Evolutionary conservation across 176 grass and related monocot genomes (phyloP).

Genomic region (Elymus sibiricus): DNA sequence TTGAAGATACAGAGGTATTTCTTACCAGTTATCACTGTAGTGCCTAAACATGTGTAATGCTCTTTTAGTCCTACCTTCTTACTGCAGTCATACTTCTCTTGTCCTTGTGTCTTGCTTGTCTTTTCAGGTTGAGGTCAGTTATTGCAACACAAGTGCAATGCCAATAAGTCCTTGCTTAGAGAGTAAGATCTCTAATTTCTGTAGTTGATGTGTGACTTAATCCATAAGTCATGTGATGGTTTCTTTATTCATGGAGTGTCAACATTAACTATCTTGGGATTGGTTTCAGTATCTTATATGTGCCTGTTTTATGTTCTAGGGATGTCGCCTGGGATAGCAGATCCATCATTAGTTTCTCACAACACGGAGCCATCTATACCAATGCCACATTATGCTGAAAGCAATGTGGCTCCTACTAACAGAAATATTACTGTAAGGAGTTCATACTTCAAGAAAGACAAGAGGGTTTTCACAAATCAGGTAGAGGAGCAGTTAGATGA

Average conservation of each 20-base stretch:
- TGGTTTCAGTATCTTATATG: slow-evolving; percentile 14
- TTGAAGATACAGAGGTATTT: slow-evolving; percentile 39
- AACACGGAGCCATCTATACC: slow-evolving; percentile 16
- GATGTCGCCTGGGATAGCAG: slow-evolving; percentile 15
- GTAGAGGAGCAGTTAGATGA: slow-evolving; percentile 20
- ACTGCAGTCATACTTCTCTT: neutral
- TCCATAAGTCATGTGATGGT: slow-evolving; percentile 6
- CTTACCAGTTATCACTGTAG: neutral
- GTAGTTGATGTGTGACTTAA: slow-evolving; percentile 1
- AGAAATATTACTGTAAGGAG: slow-evolving; percentile 57
- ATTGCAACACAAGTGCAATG: slow-evolving; percentile 25
- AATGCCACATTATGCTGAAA: slow-evolving; percentile 24
- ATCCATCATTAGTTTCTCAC: slow-evolving; percentile 44
- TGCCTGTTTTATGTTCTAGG: slow-evolving; percentile 34
- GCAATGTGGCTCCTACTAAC: slow-evolving; percentile 19
- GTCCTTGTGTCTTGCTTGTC: slow-evolving; percentile 28
- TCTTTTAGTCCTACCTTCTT: slow-evolving; percentile 2
- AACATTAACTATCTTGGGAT: slow-evolving; percentile 5
- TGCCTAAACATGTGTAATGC: neutral
- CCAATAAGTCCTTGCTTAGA: slow-evolving; percentile 28
- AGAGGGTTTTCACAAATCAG: slow-evolving; percentile 40
- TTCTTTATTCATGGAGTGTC: slow-evolving; percentile 5
- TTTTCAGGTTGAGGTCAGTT: slow-evolving; percentile 60
- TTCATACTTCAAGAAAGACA: slow-evolving; percentile 62
- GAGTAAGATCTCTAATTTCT: slow-evolving; percentile 44